Evolutionary conservation across 768 basidiomycete genomes (phyloP), one percentile per base, ranked within the genome.

Genomic region (Krasilnikovozyma curviuscula): DNA sequence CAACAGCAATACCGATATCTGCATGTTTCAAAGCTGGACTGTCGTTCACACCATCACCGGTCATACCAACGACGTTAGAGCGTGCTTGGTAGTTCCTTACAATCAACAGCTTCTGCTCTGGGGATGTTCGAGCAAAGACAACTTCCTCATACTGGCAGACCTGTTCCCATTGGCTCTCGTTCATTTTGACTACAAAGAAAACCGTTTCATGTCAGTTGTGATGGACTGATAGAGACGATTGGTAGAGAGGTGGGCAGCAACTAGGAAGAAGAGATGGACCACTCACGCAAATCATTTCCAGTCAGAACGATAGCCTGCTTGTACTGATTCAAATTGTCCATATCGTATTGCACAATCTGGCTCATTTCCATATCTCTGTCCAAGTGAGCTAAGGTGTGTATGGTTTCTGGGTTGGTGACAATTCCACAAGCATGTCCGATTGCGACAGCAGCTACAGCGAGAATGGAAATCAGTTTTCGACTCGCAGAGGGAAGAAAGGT

Each of bases 341-440:
- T 55, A 19, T 62, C 61, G 48, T 67, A 65, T 35, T 65, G 66
- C 25, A 58, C 57, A 9, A 61, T 48, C 1, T 31, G 32, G 6
- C 54, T 53, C 7, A 60, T 35, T 5, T 60, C 52, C 9, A 53
- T 45, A n/a, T 66, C 57, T 7, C 59, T 54, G 30, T 62, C 48
- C 1, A 73, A 65, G 54, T 73, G 65, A 7, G 64, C 51, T 3
- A 67, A 53, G 25, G 60, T 64, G 41, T 72, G 67, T 13, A 72
- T 59, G 0, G 56, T 40, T 3, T 49, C 44, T 0, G 67, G 50
- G 31, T 69, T 60, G 4, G 71, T 68, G 38, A 76, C 66, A 51
- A 76, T 74, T 23, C 76, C 71, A n/a, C 73, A 74, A 54, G 76
- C 73, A 10, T 68, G 64, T 10, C 77, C 77, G 50, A 80, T 78